These are phyloP conservation scores for Candida tunisiensis DNA, from an alignment of 1,139 yeast genomes.

Conservation along the genomic window DNA sequence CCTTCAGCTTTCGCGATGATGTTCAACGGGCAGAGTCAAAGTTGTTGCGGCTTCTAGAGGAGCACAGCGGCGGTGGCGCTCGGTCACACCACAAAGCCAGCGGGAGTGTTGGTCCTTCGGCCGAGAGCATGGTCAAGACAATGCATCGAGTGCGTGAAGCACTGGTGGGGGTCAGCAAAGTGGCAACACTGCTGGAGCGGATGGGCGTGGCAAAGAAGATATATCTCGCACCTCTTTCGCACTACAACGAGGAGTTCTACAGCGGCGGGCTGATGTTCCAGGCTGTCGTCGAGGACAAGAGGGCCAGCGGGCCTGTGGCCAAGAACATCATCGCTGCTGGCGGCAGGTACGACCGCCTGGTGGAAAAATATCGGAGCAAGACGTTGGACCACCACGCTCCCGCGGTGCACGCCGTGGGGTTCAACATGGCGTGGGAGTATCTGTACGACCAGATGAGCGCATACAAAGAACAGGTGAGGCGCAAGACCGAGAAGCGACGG, in stretches of 20 bases:
- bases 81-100: no score
- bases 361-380: slow-evolving; percentile 43
- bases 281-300: slow-evolving; percentile 46
- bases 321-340: slow-evolving; percentile 60
- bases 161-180: slow-evolving; percentile 38
- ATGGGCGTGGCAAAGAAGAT: slow-evolving; percentile 40
- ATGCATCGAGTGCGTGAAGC: slow-evolving; percentile 59
- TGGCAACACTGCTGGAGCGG: slow-evolving; percentile 34
- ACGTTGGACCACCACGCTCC: slow-evolving; percentile 22
- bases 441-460: slow-evolving; percentile 31
- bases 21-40: slow-evolving; percentile 46
- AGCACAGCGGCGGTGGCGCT: no score
- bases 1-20: slow-evolving; percentile 59
- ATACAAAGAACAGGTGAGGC: slow-evolving; percentile 11
- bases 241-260: slow-evolving; percentile 67
- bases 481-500: slow-evolving; percentile 7
- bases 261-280: slow-evolving; percentile 78
- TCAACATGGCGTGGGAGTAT: slow-evolving; percentile 54
- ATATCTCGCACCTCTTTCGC: slow-evolving; percentile 55
- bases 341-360: slow-evolving; percentile 71
- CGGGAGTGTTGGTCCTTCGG: no score
- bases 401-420: slow-evolving; percentile 61
- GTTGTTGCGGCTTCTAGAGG: slow-evolving; percentile 54
- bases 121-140: slow-evolving; percentile 36
- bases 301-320: no score